Percentiles rank a stretch among this genome's conserved stretches.
Evolutionary conservation across 2,329 filamentous ascomycete genomes (phyloP).

Genomic region (Penicillium sp.): DNA sequence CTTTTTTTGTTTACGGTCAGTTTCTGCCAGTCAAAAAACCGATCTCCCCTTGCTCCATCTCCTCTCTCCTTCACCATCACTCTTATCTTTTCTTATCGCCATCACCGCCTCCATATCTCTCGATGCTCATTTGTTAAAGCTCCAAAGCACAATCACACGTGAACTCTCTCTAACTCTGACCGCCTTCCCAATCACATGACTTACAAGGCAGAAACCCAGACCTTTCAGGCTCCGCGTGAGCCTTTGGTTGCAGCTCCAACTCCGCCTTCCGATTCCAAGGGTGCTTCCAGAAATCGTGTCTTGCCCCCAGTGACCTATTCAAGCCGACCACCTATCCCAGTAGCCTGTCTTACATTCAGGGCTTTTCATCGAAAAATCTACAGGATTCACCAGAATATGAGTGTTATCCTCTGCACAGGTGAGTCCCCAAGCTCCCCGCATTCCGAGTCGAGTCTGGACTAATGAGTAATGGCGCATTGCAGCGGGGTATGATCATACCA

Average conservation of each 20-base stretch:
- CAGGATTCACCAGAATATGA: conserved; percentile 49
- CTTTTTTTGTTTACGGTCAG: background rate
- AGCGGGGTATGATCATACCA: conserved; percentile 75
- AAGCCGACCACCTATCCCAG: background rate
- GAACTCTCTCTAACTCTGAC: background rate
- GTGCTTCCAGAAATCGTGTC: background rate
- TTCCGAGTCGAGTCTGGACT: conserved; percentile 20
- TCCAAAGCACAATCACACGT: background rate
- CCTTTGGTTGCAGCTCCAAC: background rate
- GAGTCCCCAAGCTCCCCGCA: conserved; percentile 28
- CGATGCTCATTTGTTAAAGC: background rate
- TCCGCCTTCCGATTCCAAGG: background rate
- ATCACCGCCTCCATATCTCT: background rate
- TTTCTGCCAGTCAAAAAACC: background rate
- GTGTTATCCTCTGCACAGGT: conserved; percentile 68
- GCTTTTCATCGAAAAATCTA: background rate
- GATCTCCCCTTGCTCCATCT: conserved; percentile 2
- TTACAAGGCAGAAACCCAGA: background rate
- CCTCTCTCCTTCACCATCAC: background rate
- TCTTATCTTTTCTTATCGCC: background rate
- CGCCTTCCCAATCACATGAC: background rate
- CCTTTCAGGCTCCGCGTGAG: background rate
- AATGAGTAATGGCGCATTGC: conserved; percentile 19
- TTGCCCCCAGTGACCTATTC: background rate
- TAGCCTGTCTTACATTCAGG: background rate